phyloP scores from a whole-genome alignment of 108 stramenopile species.

The Skeletonema costatum region DNA sequence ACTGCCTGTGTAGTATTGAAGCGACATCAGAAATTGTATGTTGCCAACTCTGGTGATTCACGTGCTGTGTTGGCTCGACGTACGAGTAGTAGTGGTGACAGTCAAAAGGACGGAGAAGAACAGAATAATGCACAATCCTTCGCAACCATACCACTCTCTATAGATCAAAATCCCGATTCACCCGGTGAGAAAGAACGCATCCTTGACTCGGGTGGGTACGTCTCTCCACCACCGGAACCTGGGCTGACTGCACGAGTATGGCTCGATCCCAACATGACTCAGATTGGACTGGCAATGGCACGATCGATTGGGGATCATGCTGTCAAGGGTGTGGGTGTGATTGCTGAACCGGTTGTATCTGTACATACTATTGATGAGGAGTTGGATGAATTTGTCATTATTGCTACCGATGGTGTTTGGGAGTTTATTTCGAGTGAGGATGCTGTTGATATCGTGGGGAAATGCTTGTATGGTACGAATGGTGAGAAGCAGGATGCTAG shows the following conservation, averaged over 20 bases:
- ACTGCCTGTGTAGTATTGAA: slow-evolving; percentile 90
- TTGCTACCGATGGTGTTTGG: slow-evolving; percentile 97
- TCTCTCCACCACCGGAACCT: slow-evolving; percentile 92
- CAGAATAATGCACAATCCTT: background rate
- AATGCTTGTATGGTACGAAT: slow-evolving; percentile 39
- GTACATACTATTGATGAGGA: slow-evolving; percentile 51
- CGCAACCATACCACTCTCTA: slow-evolving; percentile 65
- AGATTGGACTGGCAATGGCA: slow-evolving; percentile 95
- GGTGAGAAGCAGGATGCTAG: slow-evolving; percentile 37
- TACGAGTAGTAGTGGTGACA: background rate
- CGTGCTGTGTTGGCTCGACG: slow-evolving; percentile 85
- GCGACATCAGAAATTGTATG: slow-evolving; percentile 68
- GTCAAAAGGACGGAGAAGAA: background rate
- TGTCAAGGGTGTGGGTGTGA: slow-evolving; percentile 89
- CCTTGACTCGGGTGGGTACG: slow-evolving; percentile 84
- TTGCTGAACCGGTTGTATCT: slow-evolving; percentile 90
- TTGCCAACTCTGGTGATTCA: slow-evolving; percentile 93
- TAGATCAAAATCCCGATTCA: slow-evolving; percentile 93
- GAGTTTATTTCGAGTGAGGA: slow-evolving; percentile 88
- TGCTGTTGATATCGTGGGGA: slow-evolving; percentile 73
- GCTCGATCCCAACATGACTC: slow-evolving; percentile 87
- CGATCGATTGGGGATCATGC: slow-evolving; percentile 96
- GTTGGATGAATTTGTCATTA: slow-evolving; percentile 86
- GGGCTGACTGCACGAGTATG: slow-evolving; percentile 91
- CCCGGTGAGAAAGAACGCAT: slow-evolving; percentile 83